Evolutionary conservation across 148 eudicot genomes (phyloP).

Genomic region (Selenicereus undatus): DNA sequence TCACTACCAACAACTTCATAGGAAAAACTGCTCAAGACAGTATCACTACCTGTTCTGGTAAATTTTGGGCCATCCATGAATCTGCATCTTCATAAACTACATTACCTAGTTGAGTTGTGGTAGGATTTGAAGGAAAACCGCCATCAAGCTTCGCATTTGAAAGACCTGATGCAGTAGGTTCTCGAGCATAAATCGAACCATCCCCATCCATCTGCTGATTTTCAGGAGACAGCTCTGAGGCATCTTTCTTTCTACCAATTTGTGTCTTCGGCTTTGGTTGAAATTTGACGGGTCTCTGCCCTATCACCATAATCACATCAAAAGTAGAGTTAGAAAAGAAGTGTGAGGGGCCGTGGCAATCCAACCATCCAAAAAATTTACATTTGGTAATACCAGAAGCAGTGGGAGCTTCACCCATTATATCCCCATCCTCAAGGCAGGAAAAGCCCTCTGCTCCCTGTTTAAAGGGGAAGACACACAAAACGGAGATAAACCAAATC

Average conservation of each 20-base stretch:
- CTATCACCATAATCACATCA: constrained; percentile 33
- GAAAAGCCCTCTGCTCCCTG: constrained; percentile 48
- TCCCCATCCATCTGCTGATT: constrained; percentile 21
- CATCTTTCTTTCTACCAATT: constrained; percentile 21
- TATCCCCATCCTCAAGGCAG: constrained; percentile 35
- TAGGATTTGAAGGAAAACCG: constrained; percentile 26
- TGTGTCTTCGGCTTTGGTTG: constrained; percentile 60
- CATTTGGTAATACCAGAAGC: constrained; percentile 45
- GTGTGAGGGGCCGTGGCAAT: neutral
- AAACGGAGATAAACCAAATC: constrained; percentile 23
- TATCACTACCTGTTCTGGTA: constrained; percentile 18
- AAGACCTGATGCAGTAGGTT: constrained; percentile 25
- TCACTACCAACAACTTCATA: neutral
- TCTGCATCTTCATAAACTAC: constrained; percentile 13
- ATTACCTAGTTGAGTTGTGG: constrained; percentile 24
- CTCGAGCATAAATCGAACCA: constrained; percentile 25
- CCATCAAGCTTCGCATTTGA: constrained; percentile 32
- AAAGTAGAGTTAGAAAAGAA: constrained; percentile 1
- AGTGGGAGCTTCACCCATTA: constrained; percentile 30
- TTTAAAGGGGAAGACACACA: neutral
- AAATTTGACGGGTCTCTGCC: constrained; percentile 40
- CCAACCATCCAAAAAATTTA: constrained; percentile 10
- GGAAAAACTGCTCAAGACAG: neutral
- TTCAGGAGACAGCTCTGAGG: constrained; percentile 30
- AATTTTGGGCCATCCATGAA: constrained; percentile 7